A percentile compares a stretch with the other conserved stretches of the same genome.
Conservation (phyloP, 495 filamentous ascomycete species). For the Hypoxylon crocopeplum region DNA sequence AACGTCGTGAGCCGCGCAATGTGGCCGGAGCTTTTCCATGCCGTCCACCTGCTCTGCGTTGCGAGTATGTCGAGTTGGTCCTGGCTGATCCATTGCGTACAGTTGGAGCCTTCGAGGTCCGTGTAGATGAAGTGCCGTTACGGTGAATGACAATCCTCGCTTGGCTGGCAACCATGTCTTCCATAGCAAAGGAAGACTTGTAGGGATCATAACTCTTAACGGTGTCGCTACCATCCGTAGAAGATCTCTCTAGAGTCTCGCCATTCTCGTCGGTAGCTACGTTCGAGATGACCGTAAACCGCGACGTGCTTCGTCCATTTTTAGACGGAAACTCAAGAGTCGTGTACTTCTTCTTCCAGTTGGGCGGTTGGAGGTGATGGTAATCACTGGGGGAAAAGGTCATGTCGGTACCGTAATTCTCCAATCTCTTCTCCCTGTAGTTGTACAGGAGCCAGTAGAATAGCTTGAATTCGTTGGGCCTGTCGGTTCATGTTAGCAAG, state of each 20-base stretch:
- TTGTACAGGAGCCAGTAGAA: slow-evolving; percentile 86
- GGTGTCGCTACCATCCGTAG: slow-evolving; percentile 41
- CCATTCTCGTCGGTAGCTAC: slow-evolving; percentile 44
- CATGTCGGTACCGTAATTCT: slow-evolving; percentile 79
- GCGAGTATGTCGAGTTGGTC: slow-evolving; percentile 33
- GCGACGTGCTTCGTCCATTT: slow-evolving; percentile 64
- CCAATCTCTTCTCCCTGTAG: slow-evolving; percentile 80
- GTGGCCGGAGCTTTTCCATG: slow-evolving; percentile 1
- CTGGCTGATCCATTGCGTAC: slow-evolving; percentile 24
- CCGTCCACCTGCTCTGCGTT: slow-evolving; percentile 12
- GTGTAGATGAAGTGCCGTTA: slow-evolving; percentile 37
- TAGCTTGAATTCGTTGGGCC: slow-evolving; percentile 84
- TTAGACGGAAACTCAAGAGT: slow-evolving; percentile 58
- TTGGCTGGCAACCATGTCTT: slow-evolving; percentile 48
- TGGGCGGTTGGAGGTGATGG: slow-evolving; percentile 71
- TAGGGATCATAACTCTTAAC: slow-evolving; percentile 81
- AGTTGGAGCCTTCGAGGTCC: slow-evolving; percentile 26
- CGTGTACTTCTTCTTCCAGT: slow-evolving; percentile 54
- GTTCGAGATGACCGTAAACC: slow-evolving; percentile 74
- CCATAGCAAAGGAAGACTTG: slow-evolving; percentile 67
- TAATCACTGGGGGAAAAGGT: slow-evolving; percentile 86
- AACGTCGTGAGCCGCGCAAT: slow-evolving; percentile 44
- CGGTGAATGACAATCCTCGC: slow-evolving; percentile 74
- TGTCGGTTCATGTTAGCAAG: slow-evolving; percentile 47
- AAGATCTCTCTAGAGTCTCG: slow-evolving; percentile 16